These are phyloP conservation scores for Gautieria morchelliformis DNA, from an alignment of 768 basidiomycete species.

Conservation along the genomic window DNA sequence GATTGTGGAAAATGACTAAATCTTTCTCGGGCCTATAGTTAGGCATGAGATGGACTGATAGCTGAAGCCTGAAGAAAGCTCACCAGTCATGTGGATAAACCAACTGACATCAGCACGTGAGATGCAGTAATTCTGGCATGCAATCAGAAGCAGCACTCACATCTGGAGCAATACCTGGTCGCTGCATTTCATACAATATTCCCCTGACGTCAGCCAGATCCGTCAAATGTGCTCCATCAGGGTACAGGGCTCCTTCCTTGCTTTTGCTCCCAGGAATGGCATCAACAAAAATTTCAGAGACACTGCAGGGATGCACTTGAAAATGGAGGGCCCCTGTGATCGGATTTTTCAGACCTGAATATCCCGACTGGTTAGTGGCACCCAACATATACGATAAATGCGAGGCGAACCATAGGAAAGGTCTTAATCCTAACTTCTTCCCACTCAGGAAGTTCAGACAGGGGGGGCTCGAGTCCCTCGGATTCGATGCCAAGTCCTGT, in stretches of 20 bases:
- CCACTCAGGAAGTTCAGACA: slow-evolving; percentile 72
- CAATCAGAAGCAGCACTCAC: slow-evolving; percentile 27
- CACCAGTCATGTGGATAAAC: slow-evolving; percentile 88
- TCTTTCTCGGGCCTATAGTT: slow-evolving; percentile 45
- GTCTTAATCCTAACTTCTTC: slow-evolving; percentile 65
- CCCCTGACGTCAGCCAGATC: slow-evolving; percentile 65
- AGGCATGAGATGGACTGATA: background rate
- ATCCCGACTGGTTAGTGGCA: slow-evolving; percentile 2
- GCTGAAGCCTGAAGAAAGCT: slow-evolving; percentile 8
- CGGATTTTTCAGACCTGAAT: slow-evolving; percentile 81
- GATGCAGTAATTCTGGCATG: background rate
- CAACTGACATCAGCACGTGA: slow-evolving; percentile 29
- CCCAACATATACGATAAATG: background rate
- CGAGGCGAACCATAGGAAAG: slow-evolving; percentile 47
- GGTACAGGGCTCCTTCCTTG: slow-evolving; percentile 62
- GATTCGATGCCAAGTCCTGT: slow-evolving; percentile 78
- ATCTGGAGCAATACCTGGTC: slow-evolving; percentile 77
- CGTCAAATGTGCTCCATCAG: slow-evolving; percentile 69
- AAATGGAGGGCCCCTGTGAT: slow-evolving; percentile 74
- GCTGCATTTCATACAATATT: slow-evolving; percentile 76
- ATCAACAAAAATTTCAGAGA: slow-evolving; percentile 54
- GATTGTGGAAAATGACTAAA: slow-evolving; percentile 80
- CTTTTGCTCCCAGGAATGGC: slow-evolving; percentile 55
- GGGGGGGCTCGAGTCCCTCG: slow-evolving; percentile 62
- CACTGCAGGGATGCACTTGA: slow-evolving; percentile 84